Percentiles rank a stretch among this genome's conserved stretches.
phyloP scores from a whole-genome alignment of 2,329 filamentous ascomycete genomes.

The Penicillium sp. region DNA sequence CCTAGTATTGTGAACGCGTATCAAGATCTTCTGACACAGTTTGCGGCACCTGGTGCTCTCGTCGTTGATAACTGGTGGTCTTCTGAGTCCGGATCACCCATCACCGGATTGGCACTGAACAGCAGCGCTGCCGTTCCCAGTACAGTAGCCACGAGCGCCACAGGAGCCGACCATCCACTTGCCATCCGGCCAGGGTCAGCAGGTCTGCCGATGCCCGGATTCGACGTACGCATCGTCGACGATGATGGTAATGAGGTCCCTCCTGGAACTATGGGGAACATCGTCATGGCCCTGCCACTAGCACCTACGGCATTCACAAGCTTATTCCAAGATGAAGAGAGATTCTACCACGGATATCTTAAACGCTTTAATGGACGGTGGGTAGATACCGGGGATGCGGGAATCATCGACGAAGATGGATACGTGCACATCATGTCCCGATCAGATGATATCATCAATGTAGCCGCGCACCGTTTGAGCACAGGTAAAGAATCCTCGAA shows the following conservation, averaged over 20 bases:
- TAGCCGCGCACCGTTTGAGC: conserved; percentile 88
- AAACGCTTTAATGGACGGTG: conserved; percentile 78
- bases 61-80: conserved; percentile 77
- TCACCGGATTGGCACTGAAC: conserved; percentile 64
- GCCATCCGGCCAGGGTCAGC: conserved; percentile 79
- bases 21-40: conserved; percentile 66
- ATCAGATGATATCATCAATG: conserved; percentile 88
- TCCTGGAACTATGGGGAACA: conserved; percentile 82
- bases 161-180: conserved; percentile 47
- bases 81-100: conserved; percentile 68
- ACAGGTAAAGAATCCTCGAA: conserved; percentile 60
- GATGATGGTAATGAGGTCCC: conserved; percentile 72
- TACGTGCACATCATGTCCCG: conserved; percentile 65
- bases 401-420: conserved; percentile 75
- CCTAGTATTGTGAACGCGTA: conserved; percentile 82
- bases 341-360: conserved; percentile 84
- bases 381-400: conserved; percentile 90
- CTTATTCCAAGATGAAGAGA: conserved; percentile 79
- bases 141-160: conserved; percentile 13
- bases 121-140: conserved; percentile 58
- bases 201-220: conserved; percentile 88
- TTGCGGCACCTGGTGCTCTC: conserved; percentile 63
- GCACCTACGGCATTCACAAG: conserved; percentile 84
- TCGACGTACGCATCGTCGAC: conserved; percentile 81
- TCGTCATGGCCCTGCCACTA: conserved; percentile 78